Conservation (phyloP, 768 basidiomycete genomes). For the Leucocoprinus leucothites region DNA sequence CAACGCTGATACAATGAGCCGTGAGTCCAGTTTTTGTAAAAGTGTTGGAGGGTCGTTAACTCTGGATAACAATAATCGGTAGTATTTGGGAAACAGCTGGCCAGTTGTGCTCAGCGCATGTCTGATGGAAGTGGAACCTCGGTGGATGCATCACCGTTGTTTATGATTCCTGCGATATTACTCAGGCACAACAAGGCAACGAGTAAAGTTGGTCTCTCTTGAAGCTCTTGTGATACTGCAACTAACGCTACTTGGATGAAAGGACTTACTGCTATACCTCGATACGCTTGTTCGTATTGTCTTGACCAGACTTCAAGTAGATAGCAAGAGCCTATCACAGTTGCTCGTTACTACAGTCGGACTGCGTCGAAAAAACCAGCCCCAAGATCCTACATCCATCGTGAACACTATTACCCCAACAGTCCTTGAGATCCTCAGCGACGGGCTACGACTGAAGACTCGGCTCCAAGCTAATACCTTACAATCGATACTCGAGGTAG, state of each 20-base stretch:
- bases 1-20: conserved; percentile 48
- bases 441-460: conserved; percentile 51
- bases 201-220: conserved; percentile 40
- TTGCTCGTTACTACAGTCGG: conserved; percentile 47
- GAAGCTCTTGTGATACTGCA: neutral
- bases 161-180: conserved; percentile 48
- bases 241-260: neutral
- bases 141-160: conserved; percentile 55
- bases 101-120: conserved; percentile 51
- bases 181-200: conserved; percentile 59
- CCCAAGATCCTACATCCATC: conserved; percentile 19
- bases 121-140: conserved; percentile 47
- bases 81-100: conserved; percentile 60
- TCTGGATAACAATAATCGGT: no score
- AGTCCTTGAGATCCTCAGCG: conserved; percentile 50
- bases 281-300: conserved; percentile 59
- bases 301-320: conserved; percentile 48
- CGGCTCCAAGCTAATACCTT: conserved; percentile 47
- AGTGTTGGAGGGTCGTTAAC: no score
- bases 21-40: conserved; percentile 40
- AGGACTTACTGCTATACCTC: conserved; percentile 60
- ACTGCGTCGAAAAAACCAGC: conserved; percentile 35
- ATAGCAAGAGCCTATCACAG: conserved; percentile 36
- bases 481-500: conserved; percentile 52
- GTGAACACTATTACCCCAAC: conserved; percentile 33